phyloP scores from a whole-genome alignment of 257 asterid species.

The Solanum etuberosum region DNA sequence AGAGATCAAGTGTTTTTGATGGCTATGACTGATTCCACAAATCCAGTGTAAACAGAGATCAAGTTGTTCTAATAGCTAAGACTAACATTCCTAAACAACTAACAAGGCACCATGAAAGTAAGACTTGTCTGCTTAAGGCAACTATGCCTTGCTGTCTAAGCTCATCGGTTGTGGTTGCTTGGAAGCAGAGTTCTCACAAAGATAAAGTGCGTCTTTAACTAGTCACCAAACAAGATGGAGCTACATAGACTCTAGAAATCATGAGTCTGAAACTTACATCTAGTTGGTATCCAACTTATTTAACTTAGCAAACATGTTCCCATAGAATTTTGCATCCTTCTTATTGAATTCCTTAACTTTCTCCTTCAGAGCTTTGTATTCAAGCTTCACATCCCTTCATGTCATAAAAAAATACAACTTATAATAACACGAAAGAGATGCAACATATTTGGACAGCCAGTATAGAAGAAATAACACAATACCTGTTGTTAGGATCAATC shows the following conservation, averaged over 20 bases:
- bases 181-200: conserved; percentile 17
- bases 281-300: conserved; percentile 6
- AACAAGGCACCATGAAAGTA: neutral
- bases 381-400: conserved; percentile 31
- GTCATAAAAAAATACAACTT: neutral
- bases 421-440: neutral
- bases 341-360: conserved; percentile 34
- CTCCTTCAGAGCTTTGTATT: conserved; percentile 26
- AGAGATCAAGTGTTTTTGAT: neutral
- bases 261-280: conserved; percentile 10
- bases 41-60: neutral
- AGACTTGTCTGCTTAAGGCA: neutral
- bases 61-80: too few species aligned
- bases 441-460: neutral
- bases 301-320: conserved; percentile 37
- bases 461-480: neutral
- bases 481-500: conserved; percentile 21
- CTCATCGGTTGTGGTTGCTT: conserved; percentile 23
- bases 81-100: neutral
- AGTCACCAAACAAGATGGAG: neutral
- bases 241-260: neutral
- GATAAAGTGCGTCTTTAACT: neutral
- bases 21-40: neutral
- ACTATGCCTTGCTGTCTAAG: conserved; percentile 48
- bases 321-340: conserved; percentile 35